Evolutionary conservation across 768 basidiomycete species (phyloP), one percentile per base, ranked within the genome.

Genomic region (Baorangia bicolor): DNA sequence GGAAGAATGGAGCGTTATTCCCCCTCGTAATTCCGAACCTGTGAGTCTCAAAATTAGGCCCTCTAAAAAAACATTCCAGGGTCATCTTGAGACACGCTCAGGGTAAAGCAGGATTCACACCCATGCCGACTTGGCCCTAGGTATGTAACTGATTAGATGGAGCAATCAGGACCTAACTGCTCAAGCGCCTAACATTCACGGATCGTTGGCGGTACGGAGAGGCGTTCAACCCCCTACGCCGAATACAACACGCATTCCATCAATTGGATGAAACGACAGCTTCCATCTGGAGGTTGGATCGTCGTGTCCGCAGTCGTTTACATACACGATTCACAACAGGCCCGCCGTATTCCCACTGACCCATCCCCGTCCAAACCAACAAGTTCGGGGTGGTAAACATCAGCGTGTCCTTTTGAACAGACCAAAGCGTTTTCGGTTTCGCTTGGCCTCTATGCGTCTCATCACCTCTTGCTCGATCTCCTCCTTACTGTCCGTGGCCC

Each of bases 381-480:
- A 13, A 45, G 11, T 14, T 9, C 30, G 31, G 45, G 34, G 12
- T 16, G 13, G 27, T 13, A 16, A 14, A 7, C 31, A 20, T 64
- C 51, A 67, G 1, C 14, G 1, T 8, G 25, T 38, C 47, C 11
- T 68, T 51, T 49, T 54, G 35, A 75, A 51, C 41, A 72, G 42
- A 18, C 76, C 74, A 62, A 83, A 84, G 47, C 83, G 73, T 47
- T 72, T 72, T 49, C 75, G 76, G 51, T 72, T 73, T 56, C 75
- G 79, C 75, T 89, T 93, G 51, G 73, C 78, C 27, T 79, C 86
- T 11, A 86, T 72, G 52, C 78, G 74, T 59, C 74, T 71, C 59
- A 79, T 73, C 50, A 81, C 83, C 71, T 92, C 89, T 20, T 80
- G 76, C 68, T 93, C 92, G 34, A 92, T 79, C 74, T 96, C 94